Evolutionary conservation across 2,329 filamentous ascomycete species (phyloP), one percentile per base, ranked within the genome.

Genomic region (Thelonectria rubi): DNA sequence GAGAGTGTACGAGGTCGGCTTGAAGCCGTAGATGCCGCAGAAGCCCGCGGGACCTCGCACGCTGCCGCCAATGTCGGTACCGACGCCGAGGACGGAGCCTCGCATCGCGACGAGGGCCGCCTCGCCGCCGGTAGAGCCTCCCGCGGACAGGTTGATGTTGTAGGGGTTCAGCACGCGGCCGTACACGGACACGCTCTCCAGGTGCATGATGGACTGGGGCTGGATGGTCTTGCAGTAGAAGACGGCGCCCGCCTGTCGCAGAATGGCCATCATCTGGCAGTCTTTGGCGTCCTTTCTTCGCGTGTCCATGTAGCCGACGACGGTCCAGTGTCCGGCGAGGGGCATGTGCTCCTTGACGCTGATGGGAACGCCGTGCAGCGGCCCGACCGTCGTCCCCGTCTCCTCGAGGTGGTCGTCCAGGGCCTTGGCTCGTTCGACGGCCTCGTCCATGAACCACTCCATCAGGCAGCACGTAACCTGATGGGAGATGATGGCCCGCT

Each of bases 41-140:
- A 75, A 73, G 0, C 64, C 65, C 0, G 71, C 55, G 4, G 74
- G 75, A 0, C 67, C 66, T 0, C 74, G 66, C 18, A 77, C 66
- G 46, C 74, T 76, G 3, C 77, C 76, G 4, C 73, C 78, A 43
- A 79, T 76, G 9, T 80, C 77, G 2, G 75, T 75, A 1, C 78
- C 78, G 11, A 80, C 57, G 0, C 77, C 78, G 0, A 80, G 53
- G 0, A 76, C 62, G 2, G 76, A 78, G 1, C 78, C 78, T 5
- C 74, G 63, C 30, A 80, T 70, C 2, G 77, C 76, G 0, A 80
- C 54, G 1, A 81, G 64, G 7, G 79, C 76, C 0, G 69, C 76
- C 48, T 78, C 77, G 4, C 89, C 89, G 11, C 89, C 89, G 0
- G 84, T 85, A 3, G 82, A 86, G 1, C 89, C 89, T 5, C 89